A percentile compares a stretch with the other conserved stretches of the same genome.
These are phyloP conservation scores for Starmerella vaccinii DNA, from an alignment of 805 yeast genomes.

Conservation along the genomic window DNA sequence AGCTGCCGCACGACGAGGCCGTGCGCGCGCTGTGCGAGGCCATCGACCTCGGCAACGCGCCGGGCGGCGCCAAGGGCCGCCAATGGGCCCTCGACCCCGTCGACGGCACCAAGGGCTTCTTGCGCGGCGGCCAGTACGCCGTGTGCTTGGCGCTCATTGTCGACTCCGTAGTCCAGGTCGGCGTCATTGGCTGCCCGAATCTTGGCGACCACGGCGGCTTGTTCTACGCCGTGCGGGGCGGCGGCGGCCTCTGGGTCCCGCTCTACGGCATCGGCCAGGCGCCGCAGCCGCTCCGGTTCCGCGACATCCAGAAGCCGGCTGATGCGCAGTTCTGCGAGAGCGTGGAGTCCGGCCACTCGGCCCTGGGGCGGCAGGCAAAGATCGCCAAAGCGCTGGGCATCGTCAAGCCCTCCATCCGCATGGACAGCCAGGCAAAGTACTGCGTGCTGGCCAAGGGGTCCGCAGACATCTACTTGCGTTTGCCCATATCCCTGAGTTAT, in stretches of 20 bases:
- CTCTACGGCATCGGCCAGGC: constrained; percentile 26
- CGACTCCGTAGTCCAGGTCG: constrained; percentile 74
- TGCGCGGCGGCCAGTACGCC: constrained; percentile 94
- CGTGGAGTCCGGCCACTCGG: constrained; percentile 89
- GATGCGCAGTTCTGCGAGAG: constrained; percentile 74
- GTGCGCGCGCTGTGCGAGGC: constrained; percentile 39
- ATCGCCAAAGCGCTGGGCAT: constrained; percentile 61
- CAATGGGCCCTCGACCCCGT: constrained; percentile 98
- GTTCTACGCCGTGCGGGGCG: constrained; percentile 56
- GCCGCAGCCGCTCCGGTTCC: constrained; percentile 40
- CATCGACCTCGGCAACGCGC: constrained; percentile 69
- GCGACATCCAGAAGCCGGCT: constrained; percentile 37
- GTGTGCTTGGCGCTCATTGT: constrained; percentile 85
- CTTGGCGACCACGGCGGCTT: constrained; percentile 61
- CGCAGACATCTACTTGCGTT: constrained; percentile 82
- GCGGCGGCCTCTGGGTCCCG: constrained; percentile 54
- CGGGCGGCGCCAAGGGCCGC: constrained; percentile 71
- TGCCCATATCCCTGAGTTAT: constrained; percentile 67
- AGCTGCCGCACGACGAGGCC: constrained; percentile 20
- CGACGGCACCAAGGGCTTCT: constrained; percentile 94
- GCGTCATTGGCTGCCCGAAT: constrained; percentile 96
- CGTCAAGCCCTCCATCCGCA: constrained; percentile 48
- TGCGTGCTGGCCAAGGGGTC: constrained; percentile 83
- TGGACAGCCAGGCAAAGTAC: constrained; percentile 95
- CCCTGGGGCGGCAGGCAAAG: constrained; percentile 71